Evolutionary conservation across 1,139 yeast species (phyloP), one percentile per base, ranked within the genome.

Genomic region (Taiozyma onychis): DNA sequence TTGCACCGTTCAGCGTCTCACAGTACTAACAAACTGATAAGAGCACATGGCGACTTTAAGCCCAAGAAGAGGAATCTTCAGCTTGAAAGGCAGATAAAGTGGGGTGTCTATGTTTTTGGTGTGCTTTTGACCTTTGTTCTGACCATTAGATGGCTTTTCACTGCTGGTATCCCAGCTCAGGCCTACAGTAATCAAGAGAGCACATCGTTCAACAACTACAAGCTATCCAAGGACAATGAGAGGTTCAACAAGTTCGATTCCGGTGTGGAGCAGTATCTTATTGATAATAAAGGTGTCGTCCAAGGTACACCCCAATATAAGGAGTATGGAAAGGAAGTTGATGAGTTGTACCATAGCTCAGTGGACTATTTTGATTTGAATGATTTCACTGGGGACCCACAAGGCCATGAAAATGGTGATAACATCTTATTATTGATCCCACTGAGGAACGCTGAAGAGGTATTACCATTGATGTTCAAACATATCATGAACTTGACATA

Each of bases 401-500:
- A 75, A 44, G 95, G 91, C 4, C 69, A 69, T 18, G 61, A 65
- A n/a, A 67, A 81, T 16, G 78, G 81, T 16, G 95, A 88, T 57
- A 78, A 83, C 46, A 81, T 89, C 14, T 70, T 89, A 51, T 70
- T 89, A 51, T 75, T 86, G 57, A 78, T 89, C 66, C 97, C 97
- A 2, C 71, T 89, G 53, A 76, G 95, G 63, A 86, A 89, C 63
- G 96, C 96, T 0, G 91, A 85, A 60, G 74, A 77, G 42, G 93
- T 88, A 26, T 70, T 89, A 52, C 90, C 95, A 10, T 74, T 88
- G 74, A 89, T 91, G 72, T 88, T 89, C 70, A 85, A 85, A 62
- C 87, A 88, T 67, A 70, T 89, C 65, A 85, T 86, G 89, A 88
- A 88, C 65, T 73, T 89, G 66, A 85, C 95, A 2, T 89, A 89